Evolutionary conservation across 2,329 filamentous ascomycete genomes (phyloP), one percentile per base, ranked within the genome.

Genomic region (Lachnellula subtilissima): DNA sequence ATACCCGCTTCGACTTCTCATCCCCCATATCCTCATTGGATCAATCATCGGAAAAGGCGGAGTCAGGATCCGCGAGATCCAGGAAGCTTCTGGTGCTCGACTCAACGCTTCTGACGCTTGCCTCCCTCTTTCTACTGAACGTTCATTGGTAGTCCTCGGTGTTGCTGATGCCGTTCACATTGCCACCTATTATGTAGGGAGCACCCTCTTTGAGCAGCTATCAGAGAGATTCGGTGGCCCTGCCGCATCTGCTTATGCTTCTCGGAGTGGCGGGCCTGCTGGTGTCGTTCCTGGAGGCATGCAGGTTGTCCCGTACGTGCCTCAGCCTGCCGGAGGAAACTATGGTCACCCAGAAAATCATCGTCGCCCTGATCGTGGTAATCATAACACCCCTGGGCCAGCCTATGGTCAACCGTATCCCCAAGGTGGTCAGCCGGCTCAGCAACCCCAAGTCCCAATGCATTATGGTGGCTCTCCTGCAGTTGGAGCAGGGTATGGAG

Each of bases 151-250:
- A 51, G 92, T 99, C 32, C 91, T 97, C 74, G 94, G 94, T 72
- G 94, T 99, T 56, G 94, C 94, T 53, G 94, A 99, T 76, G 93
- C 94, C 56, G 93, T 99, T 49, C 94, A 99, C 75, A 99, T 99
- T 73, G 94, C 94, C 49, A 96, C 94, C 39, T 99, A 97, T 78
- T 99, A 99, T 70, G 92, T 99, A 61, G 93, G 92, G 54, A 96
- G 93, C 74, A 99, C 94, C n/a, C 83, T 99, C 25, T 87, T 96
- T 48, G 94, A 99, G 78, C 94, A 99, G 76, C 81, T 99, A 57
- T 97, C 94, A 52, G 94, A 99, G 72, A 87, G 94, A 43, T 99
- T 97, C 65, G 93, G 94, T 52, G 94, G 94, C 5, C 92, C 94
- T 19, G 91, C 91, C 56, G 93, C 94, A 50, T 99, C 94, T n/a